These are phyloP conservation scores for Vickermania spadyakhi DNA, from an alignment of 208 protist species.

Conservation along the genomic window DNA sequence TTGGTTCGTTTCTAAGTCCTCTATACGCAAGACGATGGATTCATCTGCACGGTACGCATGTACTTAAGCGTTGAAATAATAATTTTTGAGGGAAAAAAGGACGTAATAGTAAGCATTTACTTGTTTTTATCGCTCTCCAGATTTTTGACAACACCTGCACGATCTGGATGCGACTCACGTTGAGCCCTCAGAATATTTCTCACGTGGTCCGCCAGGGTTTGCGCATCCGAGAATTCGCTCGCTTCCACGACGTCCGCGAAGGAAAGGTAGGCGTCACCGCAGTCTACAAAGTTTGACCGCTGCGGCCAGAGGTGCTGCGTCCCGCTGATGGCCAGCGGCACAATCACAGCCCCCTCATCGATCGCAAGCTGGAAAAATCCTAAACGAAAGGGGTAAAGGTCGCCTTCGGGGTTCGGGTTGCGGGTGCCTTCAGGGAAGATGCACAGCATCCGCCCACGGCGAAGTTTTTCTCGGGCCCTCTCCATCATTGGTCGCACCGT, in stretches of 20 bases:
- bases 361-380: conserved; percentile 77
- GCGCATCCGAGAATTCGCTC: conserved; percentile 38
- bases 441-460: conserved; percentile 67
- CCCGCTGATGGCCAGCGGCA: conserved; percentile 73
- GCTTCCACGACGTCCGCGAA: conserved; percentile 67
- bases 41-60: too few species aligned
- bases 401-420: conserved; percentile 52
- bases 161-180: conserved; percentile 65
- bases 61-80: too few species aligned
- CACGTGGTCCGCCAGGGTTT: conserved; percentile 56
- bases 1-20: too few species aligned
- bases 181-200: conserved; percentile 50
- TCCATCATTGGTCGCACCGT: conserved; percentile 77
- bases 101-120: too few species aligned
- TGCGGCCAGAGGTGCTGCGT: conserved; percentile 68
- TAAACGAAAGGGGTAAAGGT: conserved; percentile 58
- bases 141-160: too few species aligned
- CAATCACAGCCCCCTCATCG: conserved; percentile 66
- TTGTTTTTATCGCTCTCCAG: too few species aligned
- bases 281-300: conserved; percentile 36
- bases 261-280: conserved; percentile 47
- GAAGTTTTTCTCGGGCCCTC: conserved; percentile 41
- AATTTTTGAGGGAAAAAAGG: too few species aligned
- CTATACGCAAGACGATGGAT: too few species aligned
- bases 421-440: conserved; percentile 81